A percentile compares a stretch with the other conserved stretches of the same genome.
These are phyloP conservation scores for Calonectria henricotiae DNA, from an alignment of 2,329 filamentous ascomycete species.

Conservation along the genomic window DNA sequence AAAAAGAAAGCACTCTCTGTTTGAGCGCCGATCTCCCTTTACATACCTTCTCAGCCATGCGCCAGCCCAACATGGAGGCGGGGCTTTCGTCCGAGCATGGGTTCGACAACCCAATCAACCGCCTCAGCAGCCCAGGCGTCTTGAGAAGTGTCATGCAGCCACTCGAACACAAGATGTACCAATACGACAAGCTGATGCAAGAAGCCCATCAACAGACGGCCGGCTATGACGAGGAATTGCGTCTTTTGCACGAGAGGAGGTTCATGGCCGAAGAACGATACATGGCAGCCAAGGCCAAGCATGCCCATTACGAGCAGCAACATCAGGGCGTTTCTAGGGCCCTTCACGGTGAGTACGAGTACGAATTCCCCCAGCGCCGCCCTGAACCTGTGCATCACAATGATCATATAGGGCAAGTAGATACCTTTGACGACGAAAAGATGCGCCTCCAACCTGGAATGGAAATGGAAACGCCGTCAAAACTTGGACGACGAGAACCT, in stretches of 20 bases:
- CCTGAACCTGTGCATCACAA: slow-evolving; percentile 10
- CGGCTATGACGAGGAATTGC: slow-evolving; percentile 61
- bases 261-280: slow-evolving; percentile 60
- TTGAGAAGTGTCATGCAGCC: slow-evolving; percentile 61
- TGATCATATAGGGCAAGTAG: background rate
- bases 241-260: slow-evolving; percentile 58
- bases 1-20: background rate
- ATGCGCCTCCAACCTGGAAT: background rate
- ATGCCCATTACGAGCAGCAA: slow-evolving; percentile 62
- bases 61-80: slow-evolving; percentile 1
- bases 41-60: background rate
- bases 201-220: slow-evolving; percentile 59
- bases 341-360: slow-evolving; percentile 56
- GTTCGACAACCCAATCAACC: slow-evolving; percentile 52
- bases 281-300: slow-evolving; percentile 60
- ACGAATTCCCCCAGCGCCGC: slow-evolving; percentile 9
- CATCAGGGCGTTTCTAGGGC: slow-evolving; percentile 61
- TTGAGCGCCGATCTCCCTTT: background rate
- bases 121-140: slow-evolving; percentile 61
- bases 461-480: background rate
- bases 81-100: background rate
- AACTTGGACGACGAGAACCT: slow-evolving; percentile 56
- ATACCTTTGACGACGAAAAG: slow-evolving; percentile 23
- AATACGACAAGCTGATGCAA: slow-evolving; percentile 60
- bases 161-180: slow-evolving; percentile 60